phyloP scores from a whole-genome alignment of 2,329 filamentous ascomycete species.

The Apiospora malaysiana region DNA sequence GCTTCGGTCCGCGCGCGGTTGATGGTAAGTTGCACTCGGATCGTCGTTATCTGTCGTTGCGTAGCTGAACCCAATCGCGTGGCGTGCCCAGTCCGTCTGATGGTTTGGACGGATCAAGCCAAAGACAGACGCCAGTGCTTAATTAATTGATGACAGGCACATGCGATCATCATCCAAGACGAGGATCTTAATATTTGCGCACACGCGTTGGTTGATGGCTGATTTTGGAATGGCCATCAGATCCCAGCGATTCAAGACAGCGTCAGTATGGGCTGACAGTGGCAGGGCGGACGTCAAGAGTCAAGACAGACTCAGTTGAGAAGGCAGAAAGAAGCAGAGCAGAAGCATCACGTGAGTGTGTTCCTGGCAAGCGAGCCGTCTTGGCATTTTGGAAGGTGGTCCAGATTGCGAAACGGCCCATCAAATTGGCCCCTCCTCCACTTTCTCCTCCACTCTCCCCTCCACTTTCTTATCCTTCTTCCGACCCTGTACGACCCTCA shows the following conservation, averaged over 20 bases:
- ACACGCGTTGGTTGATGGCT: not conserved
- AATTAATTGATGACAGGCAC: not conserved
- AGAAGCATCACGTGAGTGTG: not conserved
- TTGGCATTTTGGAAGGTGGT: not conserved
- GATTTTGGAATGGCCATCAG: not conserved
- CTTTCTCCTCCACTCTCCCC: not conserved
- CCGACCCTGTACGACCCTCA: not conserved
- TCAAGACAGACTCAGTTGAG: not conserved
- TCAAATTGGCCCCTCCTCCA: constrained; percentile 3
- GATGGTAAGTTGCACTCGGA: not conserved
- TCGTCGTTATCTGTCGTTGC: not conserved
- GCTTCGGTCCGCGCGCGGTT: not conserved
- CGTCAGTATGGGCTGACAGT: not conserved
- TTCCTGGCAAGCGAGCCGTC: not conserved
- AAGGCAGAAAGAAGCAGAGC: not conserved
- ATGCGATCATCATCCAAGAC: not conserved
- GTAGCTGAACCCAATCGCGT: not conserved
- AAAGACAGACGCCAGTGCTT: not conserved
- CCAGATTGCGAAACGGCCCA: constrained; percentile 10
- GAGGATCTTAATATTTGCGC: not conserved
- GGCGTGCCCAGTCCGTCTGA: not conserved
- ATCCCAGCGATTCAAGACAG: not conserved
- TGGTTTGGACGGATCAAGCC: not conserved
- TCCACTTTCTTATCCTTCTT: not conserved
- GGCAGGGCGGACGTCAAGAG: not conserved